These are phyloP conservation scores for Dictyostelium purpureum DNA, from an alignment of 78 protist species.

Conservation along the genomic window DNA sequence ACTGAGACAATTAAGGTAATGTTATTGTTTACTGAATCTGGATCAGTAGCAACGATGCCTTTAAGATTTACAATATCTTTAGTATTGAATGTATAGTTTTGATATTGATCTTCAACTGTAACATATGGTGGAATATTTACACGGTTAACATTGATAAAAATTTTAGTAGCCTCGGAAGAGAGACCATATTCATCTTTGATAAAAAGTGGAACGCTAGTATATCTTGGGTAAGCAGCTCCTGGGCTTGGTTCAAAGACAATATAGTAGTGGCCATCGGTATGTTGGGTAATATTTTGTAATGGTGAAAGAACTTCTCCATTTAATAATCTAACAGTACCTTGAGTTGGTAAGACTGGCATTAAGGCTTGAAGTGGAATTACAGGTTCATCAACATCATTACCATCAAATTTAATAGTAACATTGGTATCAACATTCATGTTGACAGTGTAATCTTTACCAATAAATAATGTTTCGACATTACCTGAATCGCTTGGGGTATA, in stretches of 20 bases:
- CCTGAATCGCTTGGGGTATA: not conserved
- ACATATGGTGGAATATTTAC: constrained; percentile 2
- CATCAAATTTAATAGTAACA: not conserved
- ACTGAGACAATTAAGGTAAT: constrained; percentile 6
- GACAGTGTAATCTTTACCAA: not conserved
- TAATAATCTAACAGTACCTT: not conserved
- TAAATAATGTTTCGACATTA: not conserved
- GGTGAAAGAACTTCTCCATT: too few species aligned
- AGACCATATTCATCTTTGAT: not conserved
- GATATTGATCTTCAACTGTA: not conserved
- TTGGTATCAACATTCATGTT: not conserved
- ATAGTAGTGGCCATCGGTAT: not conserved
- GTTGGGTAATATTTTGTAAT: too few species aligned
- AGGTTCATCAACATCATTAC: not conserved
- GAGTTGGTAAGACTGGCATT: not conserved
- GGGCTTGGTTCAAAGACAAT: not conserved
- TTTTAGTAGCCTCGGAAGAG: not conserved
- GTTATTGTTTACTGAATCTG: constrained; percentile 3
- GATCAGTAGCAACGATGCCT: not conserved
- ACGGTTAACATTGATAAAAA: not conserved
- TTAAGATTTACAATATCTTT: not conserved
- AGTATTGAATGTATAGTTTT: not conserved
- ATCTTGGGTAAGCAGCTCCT: not conserved
- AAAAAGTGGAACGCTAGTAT: not conserved
- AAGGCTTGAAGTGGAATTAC: not conserved